phyloP scores from a whole-genome alignment of 2,329 filamentous ascomycete species.

The Furcasterigmium furcatum region DNA sequence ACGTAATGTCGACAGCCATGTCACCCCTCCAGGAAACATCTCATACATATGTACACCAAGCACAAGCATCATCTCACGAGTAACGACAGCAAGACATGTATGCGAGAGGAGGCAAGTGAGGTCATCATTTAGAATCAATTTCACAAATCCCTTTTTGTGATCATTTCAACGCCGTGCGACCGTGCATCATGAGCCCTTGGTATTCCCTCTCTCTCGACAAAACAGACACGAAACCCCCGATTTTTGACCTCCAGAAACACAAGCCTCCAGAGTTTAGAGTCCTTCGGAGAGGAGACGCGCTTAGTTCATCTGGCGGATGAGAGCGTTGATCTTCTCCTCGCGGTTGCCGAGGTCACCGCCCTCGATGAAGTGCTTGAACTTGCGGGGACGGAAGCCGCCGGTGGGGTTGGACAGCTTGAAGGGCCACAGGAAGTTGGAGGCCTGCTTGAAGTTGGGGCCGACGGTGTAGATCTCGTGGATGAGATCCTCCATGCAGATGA shows the following conservation, averaged over 20 bases:
- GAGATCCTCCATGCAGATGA: constrained; percentile 98
- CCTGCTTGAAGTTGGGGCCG: constrained; percentile 99
- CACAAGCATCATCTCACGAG: not conserved
- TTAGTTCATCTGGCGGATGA: constrained; percentile 99
- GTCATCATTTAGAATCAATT: constrained; percentile 20
- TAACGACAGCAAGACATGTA: not conserved
- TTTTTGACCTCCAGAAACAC: constrained; percentile 14
- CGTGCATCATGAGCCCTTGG: constrained; percentile 19
- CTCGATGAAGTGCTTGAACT: constrained; percentile 99
- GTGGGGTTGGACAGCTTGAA: constrained; percentile 99
- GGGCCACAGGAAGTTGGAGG: constrained; percentile 98
- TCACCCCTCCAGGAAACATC: not conserved
- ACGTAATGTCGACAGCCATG: not conserved
- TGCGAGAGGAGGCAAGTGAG: constrained; percentile 3
- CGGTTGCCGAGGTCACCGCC: constrained; percentile 98
- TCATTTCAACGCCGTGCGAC: constrained; percentile 30
- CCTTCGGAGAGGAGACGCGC: constrained; percentile 1
- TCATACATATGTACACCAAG: not conserved
- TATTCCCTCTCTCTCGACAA: constrained; percentile 15
- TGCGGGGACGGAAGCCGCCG: constrained; percentile 92
- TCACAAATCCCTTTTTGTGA: constrained; percentile 21
- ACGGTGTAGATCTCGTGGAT: constrained; percentile 99
- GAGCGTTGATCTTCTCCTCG: constrained; percentile 94
- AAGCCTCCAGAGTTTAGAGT: not conserved
- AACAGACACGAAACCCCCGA: constrained; percentile 23